Evolutionary conservation across 257 asterid genomes (phyloP).

Genomic region (Prunella vulgaris): DNA sequence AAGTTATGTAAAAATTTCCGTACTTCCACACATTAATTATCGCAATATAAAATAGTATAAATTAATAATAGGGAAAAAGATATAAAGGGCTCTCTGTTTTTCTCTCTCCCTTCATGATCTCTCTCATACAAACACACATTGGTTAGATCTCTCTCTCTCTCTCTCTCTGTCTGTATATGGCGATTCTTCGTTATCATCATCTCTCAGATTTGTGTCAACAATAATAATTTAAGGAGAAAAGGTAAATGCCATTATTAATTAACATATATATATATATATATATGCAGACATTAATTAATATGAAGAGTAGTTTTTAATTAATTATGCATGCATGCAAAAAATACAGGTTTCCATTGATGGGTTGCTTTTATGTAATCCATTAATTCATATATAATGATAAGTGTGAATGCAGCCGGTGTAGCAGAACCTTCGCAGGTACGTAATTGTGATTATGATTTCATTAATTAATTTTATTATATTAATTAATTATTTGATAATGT

Average conservation of each 20-base stretch:
- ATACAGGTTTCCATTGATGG: slow-evolving; percentile 45
- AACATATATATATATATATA: background rate
- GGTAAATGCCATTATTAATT: slow-evolving; percentile 14
- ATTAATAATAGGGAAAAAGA: background rate
- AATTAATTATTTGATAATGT: no score
- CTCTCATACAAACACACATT: no score
- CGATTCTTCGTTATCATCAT: no score
- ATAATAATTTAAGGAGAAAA: background rate
- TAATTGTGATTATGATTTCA: no score
- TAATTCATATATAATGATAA: slow-evolving; percentile 46
- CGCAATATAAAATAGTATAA: background rate
- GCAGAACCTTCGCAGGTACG: slow-evolving; percentile 45
- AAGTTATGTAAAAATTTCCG: background rate
- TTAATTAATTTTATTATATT: no score
- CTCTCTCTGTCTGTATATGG: background rate
- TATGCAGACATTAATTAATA: background rate
- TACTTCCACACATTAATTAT: slow-evolving; percentile 14
- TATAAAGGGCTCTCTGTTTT: background rate
- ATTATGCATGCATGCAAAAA: slow-evolving; percentile 28
- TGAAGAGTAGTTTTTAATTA: background rate
- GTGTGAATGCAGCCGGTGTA: slow-evolving; percentile 29
- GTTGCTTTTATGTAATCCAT: slow-evolving; percentile 29
- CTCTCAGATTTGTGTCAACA: slow-evolving; percentile 3
- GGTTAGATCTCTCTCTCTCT: background rate
- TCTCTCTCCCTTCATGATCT: background rate